A percentile compares a stretch with the other conserved stretches of the same genome.
Evolutionary conservation across 257 asterid genomes (phyloP).

Genomic region (Ilex aquifolium): DNA sequence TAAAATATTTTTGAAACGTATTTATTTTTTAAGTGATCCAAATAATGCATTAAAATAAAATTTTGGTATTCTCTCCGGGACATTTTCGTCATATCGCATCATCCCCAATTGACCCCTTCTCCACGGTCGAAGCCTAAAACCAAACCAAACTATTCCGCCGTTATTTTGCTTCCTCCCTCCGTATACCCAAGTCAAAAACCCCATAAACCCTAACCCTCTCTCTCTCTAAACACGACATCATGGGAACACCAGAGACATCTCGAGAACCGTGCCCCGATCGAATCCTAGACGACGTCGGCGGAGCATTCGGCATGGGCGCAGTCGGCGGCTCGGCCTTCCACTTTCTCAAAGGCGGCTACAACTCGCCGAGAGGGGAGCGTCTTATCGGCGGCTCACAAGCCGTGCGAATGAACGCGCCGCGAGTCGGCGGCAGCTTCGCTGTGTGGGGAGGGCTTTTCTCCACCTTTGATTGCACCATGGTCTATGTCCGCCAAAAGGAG

Average conservation of each 20-base stretch:
- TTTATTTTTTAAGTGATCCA: no score
- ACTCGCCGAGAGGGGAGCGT: conserved; percentile 33
- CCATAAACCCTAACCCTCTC: not conserved
- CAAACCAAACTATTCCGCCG: no score
- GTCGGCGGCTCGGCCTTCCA: conserved; percentile 39
- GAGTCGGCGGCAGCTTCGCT: conserved; percentile 30
- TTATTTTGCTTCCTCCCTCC: not conserved
- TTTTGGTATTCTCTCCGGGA: no score
- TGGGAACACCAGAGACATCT: conserved; percentile 31
- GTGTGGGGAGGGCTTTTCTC: conserved; percentile 36
- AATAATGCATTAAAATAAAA: no score
- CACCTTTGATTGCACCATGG: conserved; percentile 27
- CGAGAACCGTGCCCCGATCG: conserved; percentile 35
- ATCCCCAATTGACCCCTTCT: no score
- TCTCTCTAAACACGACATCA: not conserved
- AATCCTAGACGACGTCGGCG: conserved; percentile 33
- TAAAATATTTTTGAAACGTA: no score
- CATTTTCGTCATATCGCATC: no score
- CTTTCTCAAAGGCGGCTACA: conserved; percentile 31
- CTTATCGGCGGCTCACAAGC: conserved; percentile 27
- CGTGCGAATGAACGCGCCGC: conserved; percentile 31
- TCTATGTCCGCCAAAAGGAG: conserved; percentile 28
- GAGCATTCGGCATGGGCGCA: conserved; percentile 36
- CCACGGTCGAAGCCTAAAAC: no score
- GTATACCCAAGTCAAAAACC: not conserved